Percentiles rank a stretch among this genome's conserved stretches.
These are phyloP conservation scores for Nitzschia palea DNA, from an alignment of 108 stramenopile genomes.

Conservation along the genomic window DNA sequence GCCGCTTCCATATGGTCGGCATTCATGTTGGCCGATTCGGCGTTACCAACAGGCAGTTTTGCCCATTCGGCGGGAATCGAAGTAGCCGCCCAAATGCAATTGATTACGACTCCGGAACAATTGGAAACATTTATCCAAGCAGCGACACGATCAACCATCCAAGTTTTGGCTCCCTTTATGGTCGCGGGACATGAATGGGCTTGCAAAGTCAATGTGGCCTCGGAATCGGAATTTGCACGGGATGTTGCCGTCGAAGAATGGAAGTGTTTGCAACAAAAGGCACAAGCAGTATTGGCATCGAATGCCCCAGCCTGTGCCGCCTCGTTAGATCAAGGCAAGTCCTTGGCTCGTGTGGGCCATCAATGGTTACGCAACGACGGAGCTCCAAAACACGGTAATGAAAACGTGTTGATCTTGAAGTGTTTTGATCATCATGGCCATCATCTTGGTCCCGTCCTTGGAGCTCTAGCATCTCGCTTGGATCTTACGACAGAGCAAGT, in stretches of 20 bases:
- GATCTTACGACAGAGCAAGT: conserved; percentile 37
- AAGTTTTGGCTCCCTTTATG: conserved; percentile 58
- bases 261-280: conserved; percentile 44
- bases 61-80: conserved; percentile 86
- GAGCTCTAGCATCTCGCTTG: conserved; percentile 45
- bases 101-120: conserved; percentile 30
- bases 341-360: conserved; percentile 63
- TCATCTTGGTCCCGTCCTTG: conserved; percentile 68
- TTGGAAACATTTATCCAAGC: conserved; percentile 51
- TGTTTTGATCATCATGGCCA: conserved; percentile 9
- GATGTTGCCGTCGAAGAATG: conserved; percentile 17
- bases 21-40: conserved; percentile 69
- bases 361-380: conserved; percentile 36
- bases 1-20: conserved; percentile 34
- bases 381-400: not conserved
- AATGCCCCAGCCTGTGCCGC: conserved; percentile 73
- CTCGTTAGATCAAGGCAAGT: conserved; percentile 78
- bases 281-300: conserved; percentile 49
- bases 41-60: conserved; percentile 80
- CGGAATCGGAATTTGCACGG: not conserved
- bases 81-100: conserved; percentile 72
- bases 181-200: conserved; percentile 41
- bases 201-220: not conserved
- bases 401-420: not conserved
- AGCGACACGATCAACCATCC: conserved; percentile 59